These are phyloP conservation scores for Pleurotus platypus DNA, from an alignment of 768 basidiomycete species.

Conservation along the genomic window DNA sequence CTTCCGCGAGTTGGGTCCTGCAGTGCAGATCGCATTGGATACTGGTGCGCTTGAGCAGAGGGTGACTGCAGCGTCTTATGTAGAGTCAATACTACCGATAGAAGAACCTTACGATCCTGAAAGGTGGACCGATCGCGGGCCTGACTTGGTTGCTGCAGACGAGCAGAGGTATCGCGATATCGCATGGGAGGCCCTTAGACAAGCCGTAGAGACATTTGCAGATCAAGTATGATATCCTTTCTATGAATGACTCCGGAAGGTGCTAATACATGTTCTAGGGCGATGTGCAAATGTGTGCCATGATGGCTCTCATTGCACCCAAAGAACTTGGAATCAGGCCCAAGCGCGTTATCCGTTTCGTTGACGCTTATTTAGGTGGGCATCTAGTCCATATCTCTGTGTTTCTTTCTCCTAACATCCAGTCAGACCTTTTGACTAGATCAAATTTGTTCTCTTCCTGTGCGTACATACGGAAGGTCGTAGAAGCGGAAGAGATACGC, in stretches of 20 bases:
- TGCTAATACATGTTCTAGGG: slow-evolving; percentile 41
- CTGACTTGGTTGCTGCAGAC: slow-evolving; percentile 43
- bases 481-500: slow-evolving; percentile 45
- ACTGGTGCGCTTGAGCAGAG: neutral
- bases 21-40: neutral
- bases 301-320: slow-evolving; percentile 60
- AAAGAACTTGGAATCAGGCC: slow-evolving; percentile 50
- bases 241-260: neutral
- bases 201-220: slow-evolving; percentile 56
- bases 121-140: slow-evolving; percentile 32
- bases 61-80: neutral
- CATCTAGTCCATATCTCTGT: neutral
- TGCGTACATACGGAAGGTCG: slow-evolving; percentile 73
- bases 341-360: slow-evolving; percentile 44
- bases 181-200: slow-evolving; percentile 53
- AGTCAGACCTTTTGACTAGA: slow-evolving; percentile 61
- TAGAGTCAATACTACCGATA: too few species aligned
- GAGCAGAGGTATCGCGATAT: slow-evolving; percentile 50
- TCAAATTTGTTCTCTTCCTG: slow-evolving; percentile 61
- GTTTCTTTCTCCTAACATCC: neutral
- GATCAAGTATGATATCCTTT: slow-evolving; percentile 43
- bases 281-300: slow-evolving; percentile 77
- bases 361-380: slow-evolving; percentile 75
- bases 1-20: slow-evolving; percentile 25
- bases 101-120: slow-evolving; percentile 12